Base-by-base conservation (phyloP, 495 filamentous ascomycete genomes). In the Pseudoneurospora amorphoporcata region DNA sequence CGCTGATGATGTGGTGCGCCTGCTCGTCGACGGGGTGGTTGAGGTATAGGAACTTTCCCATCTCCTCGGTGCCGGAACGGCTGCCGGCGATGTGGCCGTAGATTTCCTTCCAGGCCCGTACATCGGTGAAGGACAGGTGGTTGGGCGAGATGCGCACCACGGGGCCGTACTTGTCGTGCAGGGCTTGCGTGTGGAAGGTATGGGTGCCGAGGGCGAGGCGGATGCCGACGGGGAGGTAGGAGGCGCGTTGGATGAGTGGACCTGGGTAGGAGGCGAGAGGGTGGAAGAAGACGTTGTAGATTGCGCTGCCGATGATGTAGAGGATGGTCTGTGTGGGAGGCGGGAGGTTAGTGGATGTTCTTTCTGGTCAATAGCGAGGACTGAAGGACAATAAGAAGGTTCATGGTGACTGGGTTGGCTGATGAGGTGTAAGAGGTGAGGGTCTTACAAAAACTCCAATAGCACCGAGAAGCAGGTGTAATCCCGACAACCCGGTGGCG, bases 91-190 rank as follows among this genome's bases (percentile, higher is more conserved):
- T 78, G 73, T 79, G 77, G 8, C 85, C 86, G 72, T 89, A 88
- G 45, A 92, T 89, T 74, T 90, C 88, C 40, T 84, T 83, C 83
- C 86, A 89, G 9, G 89, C 87, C 4, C 76, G 73, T 0, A 82
- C 76, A 2, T 84, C 82, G 72, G 81, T 86, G 80, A 88, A 91
- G 7, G 83, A 85, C 2, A 92, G 77, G 70, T 88, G 84, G 39
- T 83, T 77, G 3, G 90, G 89, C 0, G 80, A 75, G 39, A 90
- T 78, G 3, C 90, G 87, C 2, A 92, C 83, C 32, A 88, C 79
- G 23, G 80, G 80, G 7, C 87, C 87, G 69, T 88, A 87, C 61
- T 79, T 79, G 45, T 82, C 76, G 76, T 89, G 87, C 14, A 88
- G 75, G 3, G 70, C 8, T 0, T 74, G 41, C 8, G 75, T 70